Percentiles rank a stretch among this genome's conserved stretches.
These are phyloP conservation scores for Sarocladiaceae sp. DNA, from an alignment of 2,329 filamentous ascomycete species.

Conservation along the genomic window DNA sequence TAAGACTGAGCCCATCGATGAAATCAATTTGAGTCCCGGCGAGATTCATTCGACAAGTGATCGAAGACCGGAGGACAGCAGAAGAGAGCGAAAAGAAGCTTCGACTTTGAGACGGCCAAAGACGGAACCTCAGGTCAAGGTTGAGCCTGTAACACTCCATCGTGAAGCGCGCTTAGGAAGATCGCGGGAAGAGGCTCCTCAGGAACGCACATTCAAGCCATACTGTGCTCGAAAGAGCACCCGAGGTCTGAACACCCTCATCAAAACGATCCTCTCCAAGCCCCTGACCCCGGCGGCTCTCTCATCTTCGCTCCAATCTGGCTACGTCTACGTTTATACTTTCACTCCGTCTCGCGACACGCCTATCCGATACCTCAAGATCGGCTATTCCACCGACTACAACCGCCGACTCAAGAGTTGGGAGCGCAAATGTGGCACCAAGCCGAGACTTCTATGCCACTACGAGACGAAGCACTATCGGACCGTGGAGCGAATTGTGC, in stretches of 20 bases:
- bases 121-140: neutral
- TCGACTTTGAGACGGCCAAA: neutral
- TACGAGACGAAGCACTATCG: neutral
- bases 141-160: neutral
- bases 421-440: neutral
- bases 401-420: neutral
- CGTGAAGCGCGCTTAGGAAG: too few relatives aligned
- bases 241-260: neutral
- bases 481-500: neutral
- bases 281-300: neutral
- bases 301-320: neutral
- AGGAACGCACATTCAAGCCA: neutral
- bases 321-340: neutral
- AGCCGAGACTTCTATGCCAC: neutral
- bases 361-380: neutral
- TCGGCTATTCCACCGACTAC: neutral
- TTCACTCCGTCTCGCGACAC: neutral
- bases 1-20: neutral
- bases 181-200: too few relatives aligned
- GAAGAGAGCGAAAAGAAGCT: neutral
- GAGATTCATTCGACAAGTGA: neutral
- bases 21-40: too few relatives aligned
- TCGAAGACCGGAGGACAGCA: neutral
- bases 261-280: neutral
- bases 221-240: neutral